Conservation (phyloP, 805 yeast species). For the Tetrapisispora taiwanensis region DNA sequence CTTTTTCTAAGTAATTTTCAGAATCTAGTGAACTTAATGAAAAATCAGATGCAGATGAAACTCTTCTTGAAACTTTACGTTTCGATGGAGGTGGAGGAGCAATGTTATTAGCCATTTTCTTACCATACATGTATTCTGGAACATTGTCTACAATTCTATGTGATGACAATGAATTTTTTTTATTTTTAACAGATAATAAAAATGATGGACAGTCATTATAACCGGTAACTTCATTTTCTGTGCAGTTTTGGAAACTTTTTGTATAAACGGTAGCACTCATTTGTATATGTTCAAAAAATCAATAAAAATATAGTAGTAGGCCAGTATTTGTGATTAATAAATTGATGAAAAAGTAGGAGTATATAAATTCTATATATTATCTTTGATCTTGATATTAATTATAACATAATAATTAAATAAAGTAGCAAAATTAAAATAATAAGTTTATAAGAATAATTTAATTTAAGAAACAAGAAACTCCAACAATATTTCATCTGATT, state of each 20-base stretch:
- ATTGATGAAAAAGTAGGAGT: no score
- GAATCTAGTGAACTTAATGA: neutral
- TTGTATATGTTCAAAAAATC: neutral
- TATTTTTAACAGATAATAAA: slow-evolving; percentile 5
- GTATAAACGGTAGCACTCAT: slow-evolving; percentile 4
- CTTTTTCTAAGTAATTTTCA: slow-evolving; percentile 3
- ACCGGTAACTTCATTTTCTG: slow-evolving; percentile 34
- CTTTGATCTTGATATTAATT: no score
- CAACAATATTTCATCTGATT: no score
- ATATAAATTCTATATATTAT: no score
- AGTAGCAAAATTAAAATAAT: no score
- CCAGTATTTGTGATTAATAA: no score
- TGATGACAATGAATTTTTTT: neutral
- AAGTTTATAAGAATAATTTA: no score
- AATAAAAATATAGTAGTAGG: no score
- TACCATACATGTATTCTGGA: slow-evolving; percentile 5
- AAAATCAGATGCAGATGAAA: neutral
- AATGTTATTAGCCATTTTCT: neutral
- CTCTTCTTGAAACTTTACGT: slow-evolving; percentile 1
- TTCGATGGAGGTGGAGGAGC: slow-evolving; percentile 4
- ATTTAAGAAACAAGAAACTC: no score
- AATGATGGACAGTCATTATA: slow-evolving; percentile 36
- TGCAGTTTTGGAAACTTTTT: slow-evolving; percentile 32
- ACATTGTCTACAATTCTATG: slow-evolving; percentile 3
- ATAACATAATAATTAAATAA: no score